These are phyloP conservation scores for Toxoplasma gondii DNA, from an alignment of 169 alveolate genomes.

Conservation along the genomic window DNA sequence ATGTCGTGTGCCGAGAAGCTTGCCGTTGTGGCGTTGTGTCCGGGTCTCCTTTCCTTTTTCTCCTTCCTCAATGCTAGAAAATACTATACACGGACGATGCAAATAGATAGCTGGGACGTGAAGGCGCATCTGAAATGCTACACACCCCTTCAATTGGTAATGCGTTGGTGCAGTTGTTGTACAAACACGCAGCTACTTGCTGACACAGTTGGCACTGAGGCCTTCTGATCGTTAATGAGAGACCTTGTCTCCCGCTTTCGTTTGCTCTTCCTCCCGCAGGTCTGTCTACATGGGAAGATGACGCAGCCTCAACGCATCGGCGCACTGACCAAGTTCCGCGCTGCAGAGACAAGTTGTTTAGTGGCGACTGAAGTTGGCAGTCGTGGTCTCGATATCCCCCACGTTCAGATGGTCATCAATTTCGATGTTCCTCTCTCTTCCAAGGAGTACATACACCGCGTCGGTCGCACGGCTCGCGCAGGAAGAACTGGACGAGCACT, in stretches of 20 bases:
- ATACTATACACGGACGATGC: too few species aligned
- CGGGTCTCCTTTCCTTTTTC: too few species aligned
- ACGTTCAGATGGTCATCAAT: constrained; percentile 95
- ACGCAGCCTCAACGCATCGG: constrained; percentile 94
- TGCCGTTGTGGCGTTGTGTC: too few species aligned
- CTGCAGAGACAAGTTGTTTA: constrained; percentile 81
- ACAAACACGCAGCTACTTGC: too few species aligned
- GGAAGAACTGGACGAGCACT: constrained; percentile 98
- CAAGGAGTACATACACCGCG: constrained; percentile 96
- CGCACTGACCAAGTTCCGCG: constrained; percentile 93
- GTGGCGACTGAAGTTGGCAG: constrained; percentile 99
- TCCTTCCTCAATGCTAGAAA: too few species aligned
- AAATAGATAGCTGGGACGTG: too few species aligned
- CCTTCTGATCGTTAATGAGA: too few species aligned
- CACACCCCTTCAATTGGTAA: too few species aligned
- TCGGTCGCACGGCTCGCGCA: constrained; percentile 99
- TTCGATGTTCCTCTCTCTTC: constrained; percentile 94
- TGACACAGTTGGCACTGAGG: too few species aligned
- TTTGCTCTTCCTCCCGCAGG: constrained; percentile 83
- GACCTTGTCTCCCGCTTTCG: not conserved
- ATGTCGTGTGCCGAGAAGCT: too few species aligned
- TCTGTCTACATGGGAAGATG: constrained; percentile 95
- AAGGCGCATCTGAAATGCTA: too few species aligned
- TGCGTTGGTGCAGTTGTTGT: too few species aligned
- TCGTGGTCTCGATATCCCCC: constrained; percentile 98